These are phyloP conservation scores for Fusarium sp. DNA, from an alignment of 2,329 filamentous ascomycete species.

Conservation along the genomic window DNA sequence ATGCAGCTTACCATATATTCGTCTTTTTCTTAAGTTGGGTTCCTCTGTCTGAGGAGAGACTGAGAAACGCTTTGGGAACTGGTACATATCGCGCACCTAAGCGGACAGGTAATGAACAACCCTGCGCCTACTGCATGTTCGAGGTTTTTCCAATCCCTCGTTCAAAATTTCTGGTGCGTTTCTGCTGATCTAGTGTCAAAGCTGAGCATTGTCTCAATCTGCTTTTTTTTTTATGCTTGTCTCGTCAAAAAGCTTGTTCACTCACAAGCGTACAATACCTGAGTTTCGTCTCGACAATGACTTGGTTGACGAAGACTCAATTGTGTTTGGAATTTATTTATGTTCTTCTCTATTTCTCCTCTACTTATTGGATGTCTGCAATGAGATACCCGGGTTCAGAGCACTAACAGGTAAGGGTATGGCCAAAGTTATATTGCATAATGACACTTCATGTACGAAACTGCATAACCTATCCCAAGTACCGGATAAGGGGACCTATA, in stretches of 20 bases:
- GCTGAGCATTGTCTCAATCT: constrained; percentile 8
- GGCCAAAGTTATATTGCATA: background rate
- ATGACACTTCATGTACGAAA: background rate
- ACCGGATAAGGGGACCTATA: background rate
- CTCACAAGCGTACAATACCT: too few relatives aligned
- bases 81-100: background rate
- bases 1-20: background rate
- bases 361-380: too few relatives aligned
- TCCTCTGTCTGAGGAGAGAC: too few relatives aligned
- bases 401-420: too few relatives aligned
- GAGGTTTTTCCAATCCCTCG: background rate
- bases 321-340: too few relatives aligned
- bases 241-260: too few relatives aligned
- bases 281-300: too few relatives aligned
- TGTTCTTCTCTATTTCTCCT: too few relatives aligned
- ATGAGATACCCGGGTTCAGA: too few relatives aligned
- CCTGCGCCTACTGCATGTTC: constrained; percentile 2
- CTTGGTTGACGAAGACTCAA: too few relatives aligned
- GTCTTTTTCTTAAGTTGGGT: background rate
- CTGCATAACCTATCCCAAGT: background rate
- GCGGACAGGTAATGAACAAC: constrained; percentile 3
- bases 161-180: background rate
- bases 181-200: background rate
- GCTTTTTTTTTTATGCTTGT: constrained; percentile 31
- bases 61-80: background rate